phyloP scores from a whole-genome alignment of 108 stramenopile species.

The Nitzschia sp. region DNA sequence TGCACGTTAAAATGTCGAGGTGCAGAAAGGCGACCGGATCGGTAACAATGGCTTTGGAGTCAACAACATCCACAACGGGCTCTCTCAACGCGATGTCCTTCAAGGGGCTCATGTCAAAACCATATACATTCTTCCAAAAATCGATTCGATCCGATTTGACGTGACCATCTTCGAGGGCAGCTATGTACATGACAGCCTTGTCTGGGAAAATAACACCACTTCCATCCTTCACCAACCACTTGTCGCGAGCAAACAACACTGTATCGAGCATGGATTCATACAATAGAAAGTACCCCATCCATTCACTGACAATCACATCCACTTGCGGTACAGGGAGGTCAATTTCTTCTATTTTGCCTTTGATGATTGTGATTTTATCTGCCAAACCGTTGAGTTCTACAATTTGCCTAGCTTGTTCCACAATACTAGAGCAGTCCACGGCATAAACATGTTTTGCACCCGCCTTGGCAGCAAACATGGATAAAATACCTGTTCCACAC shows the following conservation, averaged over 20 bases:
- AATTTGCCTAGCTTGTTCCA: conserved; percentile 79
- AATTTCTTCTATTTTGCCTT: conserved; percentile 92
- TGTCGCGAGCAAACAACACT: conserved; percentile 89
- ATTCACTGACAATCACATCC: conserved; percentile 97
- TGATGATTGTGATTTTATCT: conserved; percentile 80
- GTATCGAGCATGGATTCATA: conserved; percentile 98
- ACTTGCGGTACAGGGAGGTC: conserved; percentile 80
- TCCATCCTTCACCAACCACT: conserved; percentile 73
- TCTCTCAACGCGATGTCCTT: conserved; percentile 88
- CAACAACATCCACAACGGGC: conserved; percentile 94
- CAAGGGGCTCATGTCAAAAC: conserved; percentile 94
- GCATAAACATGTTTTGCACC: conserved; percentile 92
- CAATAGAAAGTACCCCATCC: conserved; percentile 98
- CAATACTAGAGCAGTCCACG: conserved; percentile 90
- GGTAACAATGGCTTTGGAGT: conserved; percentile 76
- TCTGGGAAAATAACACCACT: conserved; percentile 89
- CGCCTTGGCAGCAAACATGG: conserved; percentile 90
- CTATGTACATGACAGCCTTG: conserved; percentile 87
- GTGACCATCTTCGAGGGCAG: conserved; percentile 86
- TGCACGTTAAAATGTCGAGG: conserved; percentile 88
- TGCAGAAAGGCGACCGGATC: conserved; percentile 79
- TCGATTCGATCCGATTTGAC: conserved; percentile 73
- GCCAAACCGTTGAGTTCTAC: conserved; percentile 78
- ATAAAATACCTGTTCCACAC: conserved; percentile 91
- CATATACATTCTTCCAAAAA: conserved; percentile 95